These are phyloP conservation scores for Coemansia aciculifera DNA, from an alignment of 192 early-diverging fungal species.

Conservation along the genomic window DNA sequence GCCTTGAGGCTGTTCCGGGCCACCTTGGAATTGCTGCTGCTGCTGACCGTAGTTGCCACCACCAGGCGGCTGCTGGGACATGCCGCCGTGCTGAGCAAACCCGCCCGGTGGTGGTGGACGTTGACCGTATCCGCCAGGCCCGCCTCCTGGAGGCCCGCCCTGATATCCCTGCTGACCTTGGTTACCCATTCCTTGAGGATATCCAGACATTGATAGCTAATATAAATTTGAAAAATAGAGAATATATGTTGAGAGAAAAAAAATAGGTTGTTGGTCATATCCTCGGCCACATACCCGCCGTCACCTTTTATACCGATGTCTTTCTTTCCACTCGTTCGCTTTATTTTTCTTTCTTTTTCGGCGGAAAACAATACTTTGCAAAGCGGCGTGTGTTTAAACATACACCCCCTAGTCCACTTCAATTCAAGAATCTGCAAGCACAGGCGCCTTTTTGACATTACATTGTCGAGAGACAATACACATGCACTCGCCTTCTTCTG, in stretches of 20 bases:
- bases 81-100: constrained; percentile 4
- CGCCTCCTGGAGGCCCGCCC: background rate
- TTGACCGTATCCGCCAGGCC: background rate
- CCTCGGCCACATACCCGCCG: background rate
- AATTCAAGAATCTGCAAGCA: background rate
- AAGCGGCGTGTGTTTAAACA: background rate
- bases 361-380: background rate
- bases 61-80: background rate
- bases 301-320: background rate
- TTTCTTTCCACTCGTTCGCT: background rate
- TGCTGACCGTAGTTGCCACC: background rate
- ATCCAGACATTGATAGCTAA: background rate
- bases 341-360: background rate
- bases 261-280: background rate
- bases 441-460: background rate
- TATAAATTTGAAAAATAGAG: background rate
- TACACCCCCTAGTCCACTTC: background rate
- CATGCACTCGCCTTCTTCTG: background rate
- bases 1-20: background rate
- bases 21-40: background rate
- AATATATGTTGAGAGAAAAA: background rate
- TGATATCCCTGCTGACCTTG: constrained; percentile 7
- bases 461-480: background rate
- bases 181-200: constrained; percentile 10
- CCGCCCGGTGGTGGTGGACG: background rate